A percentile compares a stretch with the other conserved stretches of the same genome.
Evolutionary conservation across 2,329 filamentous ascomycete genomes (phyloP).

Genomic region (Sporothrix pseudoabietina): DNA sequence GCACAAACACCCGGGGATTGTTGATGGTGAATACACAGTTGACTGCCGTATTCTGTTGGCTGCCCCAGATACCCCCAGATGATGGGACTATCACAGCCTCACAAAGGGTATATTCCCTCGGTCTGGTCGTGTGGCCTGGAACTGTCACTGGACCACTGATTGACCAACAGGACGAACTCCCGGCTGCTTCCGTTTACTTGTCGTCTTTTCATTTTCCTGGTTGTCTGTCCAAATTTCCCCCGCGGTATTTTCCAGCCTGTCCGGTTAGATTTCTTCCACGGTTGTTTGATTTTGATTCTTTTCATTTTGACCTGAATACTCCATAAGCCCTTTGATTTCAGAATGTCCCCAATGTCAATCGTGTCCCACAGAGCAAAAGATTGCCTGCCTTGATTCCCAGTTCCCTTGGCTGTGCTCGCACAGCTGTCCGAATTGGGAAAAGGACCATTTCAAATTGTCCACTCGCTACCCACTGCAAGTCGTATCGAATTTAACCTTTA

Average conservation of each 20-base stretch:
- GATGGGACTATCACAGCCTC: constrained; percentile 1
- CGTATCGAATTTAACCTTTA: constrained; percentile 21
- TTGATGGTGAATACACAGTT: background rate
- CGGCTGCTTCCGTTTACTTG: background rate
- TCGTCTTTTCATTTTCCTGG: background rate
- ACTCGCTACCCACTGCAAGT: background rate
- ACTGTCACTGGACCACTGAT: background rate
- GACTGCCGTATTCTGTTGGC: constrained; percentile 2
- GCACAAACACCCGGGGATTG: background rate
- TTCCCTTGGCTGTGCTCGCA: constrained; percentile 1
- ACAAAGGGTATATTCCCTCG: constrained; percentile 7
- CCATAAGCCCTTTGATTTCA: background rate
- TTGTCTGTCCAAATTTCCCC: background rate
- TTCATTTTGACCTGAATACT: background rate
- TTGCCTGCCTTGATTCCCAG: background rate
- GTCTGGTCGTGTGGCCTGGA: background rate
- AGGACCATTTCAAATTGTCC: background rate
- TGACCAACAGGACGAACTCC: background rate
- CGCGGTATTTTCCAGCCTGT: background rate
- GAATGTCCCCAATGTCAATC: background rate
- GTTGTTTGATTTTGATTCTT: background rate
- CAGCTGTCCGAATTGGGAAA: constrained; percentile 22
- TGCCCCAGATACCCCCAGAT: background rate
- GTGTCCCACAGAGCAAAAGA: background rate
- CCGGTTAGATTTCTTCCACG: background rate